Percentiles rank a stretch among this genome's conserved stretches.
Conservation (phyloP, 2,329 filamentous ascomycete genomes). For the Dactylellina drechsleri region DNA sequence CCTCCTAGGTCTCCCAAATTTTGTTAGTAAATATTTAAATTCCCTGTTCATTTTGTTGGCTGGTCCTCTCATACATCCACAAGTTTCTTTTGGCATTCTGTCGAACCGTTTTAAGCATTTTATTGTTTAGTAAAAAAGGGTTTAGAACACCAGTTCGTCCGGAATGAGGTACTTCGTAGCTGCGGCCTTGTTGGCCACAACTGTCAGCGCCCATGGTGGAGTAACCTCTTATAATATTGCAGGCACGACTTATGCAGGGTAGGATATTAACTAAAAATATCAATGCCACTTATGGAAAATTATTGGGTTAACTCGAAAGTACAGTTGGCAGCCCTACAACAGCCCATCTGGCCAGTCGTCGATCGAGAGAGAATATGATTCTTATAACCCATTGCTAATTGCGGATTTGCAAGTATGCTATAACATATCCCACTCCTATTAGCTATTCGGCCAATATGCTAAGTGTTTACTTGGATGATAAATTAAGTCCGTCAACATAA, state of each 20-base stretch:
- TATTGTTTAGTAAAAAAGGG: neutral
- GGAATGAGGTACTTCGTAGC: slow-evolving; percentile 46
- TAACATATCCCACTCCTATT: neutral
- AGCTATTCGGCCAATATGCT: no score
- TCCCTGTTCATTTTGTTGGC: neutral
- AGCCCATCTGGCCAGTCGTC: slow-evolving; percentile 32
- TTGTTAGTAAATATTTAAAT: no score
- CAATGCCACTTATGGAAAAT: no score
- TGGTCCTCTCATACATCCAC: slow-evolving; percentile 1
- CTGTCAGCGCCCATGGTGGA: slow-evolving; percentile 50
- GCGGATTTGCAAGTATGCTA: slow-evolving; percentile 34
- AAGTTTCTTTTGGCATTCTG: slow-evolving; percentile 9
- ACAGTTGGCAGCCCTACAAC: slow-evolving; percentile 47
- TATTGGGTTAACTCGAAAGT: no score
- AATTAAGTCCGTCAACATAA: slow-evolving; percentile 39
- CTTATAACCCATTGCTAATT: slow-evolving; percentile 37
- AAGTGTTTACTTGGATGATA: neutral
- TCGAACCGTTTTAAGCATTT: neutral
- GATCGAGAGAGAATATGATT: slow-evolving; percentile 44
- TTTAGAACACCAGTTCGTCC: neutral
- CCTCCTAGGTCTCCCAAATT: slow-evolving; percentile 9
- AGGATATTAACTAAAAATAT: slow-evolving; percentile 5
- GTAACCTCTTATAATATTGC: slow-evolving; percentile 37
- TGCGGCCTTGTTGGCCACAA: slow-evolving; percentile 48
- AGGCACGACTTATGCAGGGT: slow-evolving; percentile 36